Percentiles rank a stretch among this genome's conserved stretches.
Evolutionary conservation across 352 stramenopile genomes (phyloP).

Genomic region (Pythium folliculosum): DNA sequence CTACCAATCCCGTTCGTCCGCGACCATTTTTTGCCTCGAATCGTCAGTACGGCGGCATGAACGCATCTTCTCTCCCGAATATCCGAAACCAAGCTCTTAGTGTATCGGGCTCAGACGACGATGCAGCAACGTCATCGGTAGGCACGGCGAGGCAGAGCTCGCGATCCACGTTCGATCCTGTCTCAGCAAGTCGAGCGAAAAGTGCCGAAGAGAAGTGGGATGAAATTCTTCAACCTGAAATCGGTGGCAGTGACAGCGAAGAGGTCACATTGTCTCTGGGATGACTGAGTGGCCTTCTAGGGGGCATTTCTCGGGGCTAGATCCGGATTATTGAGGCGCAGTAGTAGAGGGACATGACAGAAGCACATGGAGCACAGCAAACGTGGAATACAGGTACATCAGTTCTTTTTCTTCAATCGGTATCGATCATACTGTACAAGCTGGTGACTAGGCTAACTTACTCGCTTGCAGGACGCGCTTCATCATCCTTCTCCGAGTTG

Average conservation of each 20-base stretch:
- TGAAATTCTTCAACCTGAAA: constrained; percentile 52
- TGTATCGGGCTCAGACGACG: constrained; percentile 10
- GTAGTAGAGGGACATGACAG: too few relatives aligned
- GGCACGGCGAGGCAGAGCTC: not conserved
- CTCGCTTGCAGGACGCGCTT: constrained; percentile 27
- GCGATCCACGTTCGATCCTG: constrained; percentile 12
- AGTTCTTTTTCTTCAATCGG: not conserved
- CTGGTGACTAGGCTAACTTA: not conserved
- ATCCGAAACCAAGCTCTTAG: not conserved
- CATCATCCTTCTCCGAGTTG: constrained; percentile 28
- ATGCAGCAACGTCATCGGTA: constrained; percentile 11
- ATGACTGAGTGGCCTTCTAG: not conserved
- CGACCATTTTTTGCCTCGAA: constrained; percentile 19
- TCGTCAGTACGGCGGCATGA: not conserved
- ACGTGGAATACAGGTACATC: not conserved
- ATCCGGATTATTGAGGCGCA: too few relatives aligned
- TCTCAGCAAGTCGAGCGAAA: constrained; percentile 19
- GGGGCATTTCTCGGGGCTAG: too few relatives aligned
- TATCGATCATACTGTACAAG: constrained; percentile 8
- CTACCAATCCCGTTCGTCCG: not conserved
- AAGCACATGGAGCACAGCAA: not conserved
- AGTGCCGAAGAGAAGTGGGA: constrained; percentile 76
- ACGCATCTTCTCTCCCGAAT: not conserved
- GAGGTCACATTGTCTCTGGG: not conserved
- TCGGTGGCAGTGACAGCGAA: constrained; percentile 29